Percentiles rank a stretch among this genome's conserved stretches.
These are phyloP conservation scores for Kodamaea arcana DNA, from an alignment of 1,139 yeast species.

Conservation along the genomic window DNA sequence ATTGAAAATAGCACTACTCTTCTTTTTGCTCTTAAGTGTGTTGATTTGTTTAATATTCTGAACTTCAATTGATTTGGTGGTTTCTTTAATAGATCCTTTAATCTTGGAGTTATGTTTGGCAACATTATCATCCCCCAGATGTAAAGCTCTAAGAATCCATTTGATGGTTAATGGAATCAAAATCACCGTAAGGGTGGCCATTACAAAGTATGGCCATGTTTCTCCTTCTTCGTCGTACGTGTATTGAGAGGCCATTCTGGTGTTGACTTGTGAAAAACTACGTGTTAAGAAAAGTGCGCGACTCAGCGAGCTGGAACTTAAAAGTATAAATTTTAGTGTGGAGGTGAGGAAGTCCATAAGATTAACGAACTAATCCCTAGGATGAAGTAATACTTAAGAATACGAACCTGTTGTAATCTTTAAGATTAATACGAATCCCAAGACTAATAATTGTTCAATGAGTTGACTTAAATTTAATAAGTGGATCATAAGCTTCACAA, in stretches of 20 bases:
- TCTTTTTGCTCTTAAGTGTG: slow-evolving; percentile 36
- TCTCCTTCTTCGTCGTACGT: slow-evolving; percentile 88
- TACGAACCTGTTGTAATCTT: too few species aligned
- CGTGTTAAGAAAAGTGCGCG: too few species aligned
- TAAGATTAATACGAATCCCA: too few species aligned
- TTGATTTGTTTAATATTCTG: slow-evolving; percentile 41
- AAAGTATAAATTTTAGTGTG: too few species aligned
- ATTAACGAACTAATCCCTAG: too few species aligned
- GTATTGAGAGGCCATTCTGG: slow-evolving; percentile 48
- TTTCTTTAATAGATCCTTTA: slow-evolving; percentile 32
- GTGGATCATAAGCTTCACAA: too few species aligned
- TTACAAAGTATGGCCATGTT: slow-evolving; percentile 92
- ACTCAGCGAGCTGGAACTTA: too few species aligned
- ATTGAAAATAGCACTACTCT: slow-evolving; percentile 39
- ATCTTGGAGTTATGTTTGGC: slow-evolving; percentile 20
- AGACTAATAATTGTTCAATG: too few species aligned
- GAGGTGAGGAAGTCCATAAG: too few species aligned
- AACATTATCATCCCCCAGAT: slow-evolving; percentile 18
- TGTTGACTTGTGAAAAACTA: too few species aligned
- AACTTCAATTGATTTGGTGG: slow-evolving; percentile 30
- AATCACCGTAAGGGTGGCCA: slow-evolving; percentile 61
- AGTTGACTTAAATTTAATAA: too few species aligned
- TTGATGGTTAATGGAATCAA: slow-evolving; percentile 67
- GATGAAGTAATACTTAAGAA: too few species aligned
- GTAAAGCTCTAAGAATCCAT: slow-evolving; percentile 30